Percentiles rank a stretch among this genome's conserved stretches.
These are phyloP conservation scores for Bidens hawaiensis DNA, from an alignment of 140 eudicot genomes.

Conservation along the genomic window DNA sequence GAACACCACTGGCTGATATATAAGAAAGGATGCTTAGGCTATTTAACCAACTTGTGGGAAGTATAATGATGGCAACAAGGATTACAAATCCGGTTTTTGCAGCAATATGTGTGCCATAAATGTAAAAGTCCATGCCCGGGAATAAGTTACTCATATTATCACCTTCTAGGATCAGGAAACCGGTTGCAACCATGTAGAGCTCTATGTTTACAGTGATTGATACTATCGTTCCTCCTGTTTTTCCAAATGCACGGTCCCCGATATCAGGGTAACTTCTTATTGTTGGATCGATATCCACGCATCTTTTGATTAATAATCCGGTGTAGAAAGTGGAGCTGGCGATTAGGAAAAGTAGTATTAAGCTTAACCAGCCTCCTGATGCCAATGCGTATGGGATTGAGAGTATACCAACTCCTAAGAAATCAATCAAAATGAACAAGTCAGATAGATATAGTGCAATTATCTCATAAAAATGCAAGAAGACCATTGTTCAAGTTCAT, in stretches of 20 bases:
- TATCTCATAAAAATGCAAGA: neutral
- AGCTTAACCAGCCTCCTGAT: slow-evolving; percentile 60
- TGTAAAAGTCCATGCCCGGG: slow-evolving; percentile 37
- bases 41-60: slow-evolving; percentile 63
- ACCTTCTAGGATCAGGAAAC: slow-evolving; percentile 79
- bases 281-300: slow-evolving; percentile 67
- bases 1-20: slow-evolving; percentile 73
- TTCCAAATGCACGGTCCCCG: slow-evolving; percentile 73
- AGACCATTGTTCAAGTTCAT: too few relatives aligned
- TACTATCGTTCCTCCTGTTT: slow-evolving; percentile 45
- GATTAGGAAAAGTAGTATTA: slow-evolving; percentile 43
- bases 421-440: neutral
- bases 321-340: slow-evolving; percentile 72
- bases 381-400: slow-evolving; percentile 48
- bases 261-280: slow-evolving; percentile 74
- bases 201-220: slow-evolving; percentile 57
- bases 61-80: slow-evolving; percentile 46
- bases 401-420: slow-evolving; percentile 73
- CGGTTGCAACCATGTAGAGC: slow-evolving; percentile 71
- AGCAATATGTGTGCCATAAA: slow-evolving; percentile 38
- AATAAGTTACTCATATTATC: slow-evolving; percentile 60
- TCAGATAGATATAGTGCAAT: neutral
- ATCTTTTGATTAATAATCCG: slow-evolving; percentile 62
- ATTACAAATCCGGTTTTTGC: slow-evolving; percentile 50
- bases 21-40: slow-evolving; percentile 64